phyloP scores from a whole-genome alignment of 1,284 basidiomycete genomes.

The Abortiporus biennis region DNA sequence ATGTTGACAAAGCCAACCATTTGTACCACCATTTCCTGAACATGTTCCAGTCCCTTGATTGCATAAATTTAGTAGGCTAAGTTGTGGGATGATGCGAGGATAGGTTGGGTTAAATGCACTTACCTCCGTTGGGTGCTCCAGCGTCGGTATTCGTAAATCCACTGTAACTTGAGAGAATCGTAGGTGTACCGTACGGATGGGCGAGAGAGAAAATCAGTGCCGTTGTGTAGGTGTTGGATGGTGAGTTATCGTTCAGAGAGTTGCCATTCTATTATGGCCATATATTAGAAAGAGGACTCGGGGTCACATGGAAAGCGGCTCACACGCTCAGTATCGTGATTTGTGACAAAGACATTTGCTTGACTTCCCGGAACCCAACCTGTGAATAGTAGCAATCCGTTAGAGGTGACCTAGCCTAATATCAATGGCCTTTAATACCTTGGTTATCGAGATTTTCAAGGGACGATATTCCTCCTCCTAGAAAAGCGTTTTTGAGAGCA shows the following conservation, averaged over 20 bases:
- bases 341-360: slow-evolving; percentile 64
- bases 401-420: background rate
- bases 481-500: slow-evolving; percentile 46
- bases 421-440: slow-evolving; percentile 28
- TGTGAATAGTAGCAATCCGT: slow-evolving; percentile 13
- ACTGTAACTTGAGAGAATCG: slow-evolving; percentile 54
- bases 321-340: slow-evolving; percentile 68
- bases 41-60: slow-evolving; percentile 49
- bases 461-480: slow-evolving; percentile 40
- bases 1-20: slow-evolving; percentile 61
- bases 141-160: slow-evolving; percentile 42
- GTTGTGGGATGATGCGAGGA: too few relatives aligned
- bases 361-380: slow-evolving; percentile 49
- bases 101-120: background rate
- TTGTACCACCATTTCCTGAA: slow-evolving; percentile 40
- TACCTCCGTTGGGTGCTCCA: slow-evolving; percentile 42
- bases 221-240: slow-evolving; percentile 56
- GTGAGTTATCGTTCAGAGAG: slow-evolving; percentile 53
- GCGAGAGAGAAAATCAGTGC: slow-evolving; percentile 62
- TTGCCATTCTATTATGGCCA: slow-evolving; percentile 33
- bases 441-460: slow-evolving; percentile 50
- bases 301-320: slow-evolving; percentile 10
- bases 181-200: slow-evolving; percentile 61
- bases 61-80: background rate
- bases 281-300: slow-evolving; percentile 1